Percentiles rank a stretch among this genome's conserved stretches.
Evolutionary conservation across 2,329 filamentous ascomycete species (phyloP).

Genomic region (Fusarium sororula): DNA sequence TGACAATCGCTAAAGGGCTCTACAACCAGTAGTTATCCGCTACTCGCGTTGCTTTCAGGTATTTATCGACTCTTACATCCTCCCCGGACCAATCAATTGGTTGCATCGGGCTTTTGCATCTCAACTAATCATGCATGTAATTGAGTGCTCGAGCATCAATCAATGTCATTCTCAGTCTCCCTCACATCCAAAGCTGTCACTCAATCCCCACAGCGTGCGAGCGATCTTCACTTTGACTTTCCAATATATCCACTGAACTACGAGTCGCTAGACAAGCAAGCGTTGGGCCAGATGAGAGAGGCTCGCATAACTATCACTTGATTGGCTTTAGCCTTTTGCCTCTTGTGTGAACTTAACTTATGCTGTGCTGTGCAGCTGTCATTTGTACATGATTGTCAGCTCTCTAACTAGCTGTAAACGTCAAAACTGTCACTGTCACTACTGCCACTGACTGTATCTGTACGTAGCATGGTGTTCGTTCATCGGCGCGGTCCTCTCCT

Average conservation of each 20-base stretch:
- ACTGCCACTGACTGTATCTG: not conserved
- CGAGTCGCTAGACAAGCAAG: conserved; percentile 21
- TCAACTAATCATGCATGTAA: conserved; percentile 44
- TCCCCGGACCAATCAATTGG: conserved; percentile 31
- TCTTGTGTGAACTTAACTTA: not conserved
- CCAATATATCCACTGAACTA: conserved; percentile 25
- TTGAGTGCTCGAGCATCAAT: conserved; percentile 15
- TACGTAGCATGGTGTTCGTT: conserved; percentile 19
- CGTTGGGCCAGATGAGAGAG: conserved; percentile 5
- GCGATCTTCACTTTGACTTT: conserved; percentile 7
- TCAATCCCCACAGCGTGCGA: conserved; percentile 3
- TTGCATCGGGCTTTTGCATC: conserved; percentile 18
- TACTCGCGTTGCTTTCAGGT: conserved; percentile 17
- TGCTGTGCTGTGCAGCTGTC: conserved; percentile 22
- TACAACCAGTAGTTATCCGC: conserved; percentile 18
- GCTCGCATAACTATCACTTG: not conserved
- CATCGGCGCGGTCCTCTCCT: conserved; percentile 22
- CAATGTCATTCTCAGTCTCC: conserved; percentile 3
- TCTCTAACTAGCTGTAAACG: conserved; percentile 29
- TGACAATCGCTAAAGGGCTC: conserved; percentile 5
- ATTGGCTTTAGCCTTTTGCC: conserved; percentile 10
- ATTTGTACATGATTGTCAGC: conserved; percentile 31
- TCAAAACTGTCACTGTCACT: not conserved
- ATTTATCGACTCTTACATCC: conserved; percentile 23
- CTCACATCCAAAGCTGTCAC: conserved; percentile 4